Conservation (phyloP, 106 monocot species). For the Alisma plantagoaquatica region DNA sequence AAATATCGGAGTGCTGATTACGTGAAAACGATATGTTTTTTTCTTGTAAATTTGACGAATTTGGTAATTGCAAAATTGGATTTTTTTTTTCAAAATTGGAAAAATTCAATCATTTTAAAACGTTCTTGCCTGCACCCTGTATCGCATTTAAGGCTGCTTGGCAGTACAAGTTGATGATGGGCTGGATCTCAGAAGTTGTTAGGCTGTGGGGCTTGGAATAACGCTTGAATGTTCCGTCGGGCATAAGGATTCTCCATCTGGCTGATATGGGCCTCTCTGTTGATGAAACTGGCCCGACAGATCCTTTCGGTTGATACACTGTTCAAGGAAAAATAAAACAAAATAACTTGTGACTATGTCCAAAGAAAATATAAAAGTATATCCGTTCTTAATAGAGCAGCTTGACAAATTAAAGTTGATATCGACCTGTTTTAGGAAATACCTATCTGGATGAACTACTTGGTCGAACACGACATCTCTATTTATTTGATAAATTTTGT, state of each 20-base stretch:
- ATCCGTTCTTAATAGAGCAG: too few species aligned
- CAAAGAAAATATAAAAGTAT: not conserved
- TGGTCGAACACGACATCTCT: too few species aligned
- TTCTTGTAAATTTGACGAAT: not conserved
- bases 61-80: not conserved
- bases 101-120: not conserved
- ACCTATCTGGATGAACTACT: too few species aligned
- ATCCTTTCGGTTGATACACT: conserved; percentile 83
- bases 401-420: too few species aligned
- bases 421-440: too few species aligned
- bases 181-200: conserved; percentile 51
- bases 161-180: conserved; percentile 55
- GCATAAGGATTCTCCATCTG: conserved; percentile 78
- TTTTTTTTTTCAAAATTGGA: not conserved
- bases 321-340: too few species aligned
- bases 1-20: not conserved
- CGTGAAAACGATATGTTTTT: not conserved
- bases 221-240: conserved; percentile 53
- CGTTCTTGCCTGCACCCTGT: too few species aligned
- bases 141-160: conserved; percentile 84
- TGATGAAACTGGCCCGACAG: conserved; percentile 72
- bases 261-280: conserved; percentile 81
- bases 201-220: conserved; percentile 59
- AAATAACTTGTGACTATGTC: too few species aligned
- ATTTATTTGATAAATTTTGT: too few species aligned